Conservation (phyloP, 192 early-diverging fungal genomes). For the Entomortierella parvispora region DNA sequence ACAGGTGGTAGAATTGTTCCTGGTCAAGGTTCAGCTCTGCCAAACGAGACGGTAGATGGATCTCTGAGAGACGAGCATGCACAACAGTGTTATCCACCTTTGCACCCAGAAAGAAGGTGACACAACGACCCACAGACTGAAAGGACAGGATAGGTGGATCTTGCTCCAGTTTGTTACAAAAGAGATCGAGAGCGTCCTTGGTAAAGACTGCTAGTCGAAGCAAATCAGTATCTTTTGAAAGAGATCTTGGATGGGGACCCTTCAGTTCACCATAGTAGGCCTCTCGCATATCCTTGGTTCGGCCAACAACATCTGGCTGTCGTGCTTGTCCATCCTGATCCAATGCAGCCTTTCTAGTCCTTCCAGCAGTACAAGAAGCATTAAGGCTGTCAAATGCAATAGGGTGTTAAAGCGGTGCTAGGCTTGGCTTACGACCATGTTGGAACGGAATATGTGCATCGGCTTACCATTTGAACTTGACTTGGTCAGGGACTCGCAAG, state of each 20-base stretch:
- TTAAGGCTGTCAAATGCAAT: neutral
- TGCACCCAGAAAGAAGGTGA: conserved; percentile 8
- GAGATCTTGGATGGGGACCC: conserved; percentile 13
- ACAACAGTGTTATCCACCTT: conserved; percentile 1
- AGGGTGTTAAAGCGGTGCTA: neutral
- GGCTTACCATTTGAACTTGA: conserved; percentile 3
- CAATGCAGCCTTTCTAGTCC: conserved; percentile 14
- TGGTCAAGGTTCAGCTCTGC: conserved; percentile 1
- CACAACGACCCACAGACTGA: conserved; percentile 9
- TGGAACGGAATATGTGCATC: neutral
- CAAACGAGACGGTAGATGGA: neutral
- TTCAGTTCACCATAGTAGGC: conserved; percentile 19
- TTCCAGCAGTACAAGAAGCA: conserved; percentile 6
- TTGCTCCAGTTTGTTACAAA: conserved; percentile 9
- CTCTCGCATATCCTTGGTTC: conserved; percentile 11
- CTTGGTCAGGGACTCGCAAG: neutral
- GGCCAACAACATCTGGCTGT: conserved; percentile 16
- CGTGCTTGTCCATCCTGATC: conserved; percentile 23
- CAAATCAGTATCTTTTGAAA: conserved; percentile 10
- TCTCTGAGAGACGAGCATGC: neutral
- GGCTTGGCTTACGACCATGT: no score
- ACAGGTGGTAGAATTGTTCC: neutral
- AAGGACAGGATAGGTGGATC: conserved; percentile 16
- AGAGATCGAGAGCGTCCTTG: conserved; percentile 16
- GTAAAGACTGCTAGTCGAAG: conserved; percentile 20